Evolutionary conservation across 176 grass and related monocot species (phyloP).

Genomic region (Triticum dicoccoides): DNA sequence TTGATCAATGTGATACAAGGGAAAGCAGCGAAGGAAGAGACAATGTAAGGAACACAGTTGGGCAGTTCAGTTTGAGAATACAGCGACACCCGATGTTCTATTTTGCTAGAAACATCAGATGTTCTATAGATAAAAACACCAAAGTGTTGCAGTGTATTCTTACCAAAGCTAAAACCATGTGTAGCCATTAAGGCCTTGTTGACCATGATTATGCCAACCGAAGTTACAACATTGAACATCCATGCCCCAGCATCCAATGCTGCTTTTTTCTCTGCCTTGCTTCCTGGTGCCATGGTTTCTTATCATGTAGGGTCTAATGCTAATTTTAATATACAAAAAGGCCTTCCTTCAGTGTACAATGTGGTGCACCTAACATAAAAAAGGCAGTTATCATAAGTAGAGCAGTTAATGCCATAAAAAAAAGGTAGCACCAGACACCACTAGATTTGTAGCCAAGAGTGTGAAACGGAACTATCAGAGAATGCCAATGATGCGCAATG

Average conservation of each 20-base stretch:
- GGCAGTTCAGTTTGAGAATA: not conserved
- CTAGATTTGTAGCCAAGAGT: not conserved
- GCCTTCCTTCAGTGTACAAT: not conserved
- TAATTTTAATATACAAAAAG: not conserved
- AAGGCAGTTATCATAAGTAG: not conserved
- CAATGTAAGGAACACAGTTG: not conserved
- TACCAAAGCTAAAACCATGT: conserved; percentile 78
- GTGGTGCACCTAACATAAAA: conserved; percentile 5
- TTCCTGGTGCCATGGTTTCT: conserved; percentile 48
- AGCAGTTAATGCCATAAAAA: not conserved
- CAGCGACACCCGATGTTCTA: not conserved
- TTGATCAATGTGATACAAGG: not conserved
- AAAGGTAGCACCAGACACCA: not conserved
- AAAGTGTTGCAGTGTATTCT: not conserved
- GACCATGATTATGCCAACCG: conserved; percentile 85
- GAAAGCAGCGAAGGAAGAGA: not conserved
- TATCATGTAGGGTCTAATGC: conserved; percentile 27
- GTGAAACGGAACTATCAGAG: not conserved
- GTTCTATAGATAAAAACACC: not conserved
- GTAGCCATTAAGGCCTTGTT: conserved; percentile 85
- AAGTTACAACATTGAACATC: conserved; percentile 84
- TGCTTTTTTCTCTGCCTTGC: conserved; percentile 65
- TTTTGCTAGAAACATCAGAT: not conserved
- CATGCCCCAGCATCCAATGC: conserved; percentile 68
- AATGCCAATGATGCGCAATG: not conserved